Percentiles rank a stretch among this genome's conserved stretches.
Conservation (phyloP, 352 stramenopile species). For the Pythium sp. region DNA sequence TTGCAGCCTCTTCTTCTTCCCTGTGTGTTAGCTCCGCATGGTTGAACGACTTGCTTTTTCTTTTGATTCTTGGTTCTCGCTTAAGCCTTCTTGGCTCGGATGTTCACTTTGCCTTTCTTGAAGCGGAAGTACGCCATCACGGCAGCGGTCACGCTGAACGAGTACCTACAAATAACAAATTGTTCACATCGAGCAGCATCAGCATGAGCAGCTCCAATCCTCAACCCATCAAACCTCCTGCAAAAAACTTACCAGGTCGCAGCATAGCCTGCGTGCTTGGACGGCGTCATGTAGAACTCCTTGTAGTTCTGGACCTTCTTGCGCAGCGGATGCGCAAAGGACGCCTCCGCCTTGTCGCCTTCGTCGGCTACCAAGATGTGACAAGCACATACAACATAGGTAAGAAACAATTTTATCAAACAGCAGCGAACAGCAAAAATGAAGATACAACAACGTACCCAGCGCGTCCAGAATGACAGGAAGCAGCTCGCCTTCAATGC, state of each 20-base stretch:
- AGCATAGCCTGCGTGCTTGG: slow-evolving; percentile 83
- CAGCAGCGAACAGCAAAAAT: not conserved
- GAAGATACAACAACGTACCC: slow-evolving; percentile 26
- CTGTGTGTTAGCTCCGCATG: not conserved
- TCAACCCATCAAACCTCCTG: not conserved
- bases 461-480: slow-evolving; percentile 79
- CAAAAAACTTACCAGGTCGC: slow-evolving; percentile 63
- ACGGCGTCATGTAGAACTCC: slow-evolving; percentile 88
- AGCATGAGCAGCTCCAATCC: not conserved
- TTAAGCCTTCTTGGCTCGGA: slow-evolving; percentile 9
- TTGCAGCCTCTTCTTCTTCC: not conserved
- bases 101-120: slow-evolving; percentile 38
- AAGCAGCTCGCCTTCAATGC: slow-evolving; percentile 50
- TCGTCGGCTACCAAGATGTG: slow-evolving; percentile 29
- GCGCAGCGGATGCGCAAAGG: slow-evolving; percentile 55
- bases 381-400: not conserved
- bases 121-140: slow-evolving; percentile 77
- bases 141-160: slow-evolving; percentile 68
- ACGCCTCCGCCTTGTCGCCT: slow-evolving; percentile 24
- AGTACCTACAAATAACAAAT: slow-evolving; percentile 43
- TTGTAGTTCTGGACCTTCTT: slow-evolving; percentile 80
- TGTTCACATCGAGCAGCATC: not conserved
- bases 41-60: too few species aligned
- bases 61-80: not conserved
- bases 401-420: not conserved